Evolutionary conservation across 192 early-diverging fungal genomes (phyloP), one percentile per base, ranked within the genome.

Genomic region (Rhizophagus prolifer): DNA sequence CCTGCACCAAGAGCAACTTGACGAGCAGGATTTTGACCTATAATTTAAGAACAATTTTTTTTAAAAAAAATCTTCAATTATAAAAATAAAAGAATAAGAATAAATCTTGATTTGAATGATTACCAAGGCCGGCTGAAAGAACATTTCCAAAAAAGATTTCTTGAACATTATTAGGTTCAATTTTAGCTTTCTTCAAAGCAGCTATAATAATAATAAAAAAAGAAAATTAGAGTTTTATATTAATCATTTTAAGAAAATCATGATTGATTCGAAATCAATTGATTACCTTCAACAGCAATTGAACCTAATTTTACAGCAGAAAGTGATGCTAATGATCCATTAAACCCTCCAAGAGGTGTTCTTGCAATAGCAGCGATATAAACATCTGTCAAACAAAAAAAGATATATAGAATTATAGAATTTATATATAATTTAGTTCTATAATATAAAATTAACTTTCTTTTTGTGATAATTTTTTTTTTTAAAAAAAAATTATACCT

Each of bases 281-380:
- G 36, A 34, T 65, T 82, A 92, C 90, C 93, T 86, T 96, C 94
- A 85, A 97, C 91, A 30, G 95, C 96, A 72, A 93, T 79, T 60
- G 89, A 87, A 50, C 97, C 97, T 58, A 98, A 92, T 81, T 96
- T 86, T 58, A 86, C 83, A 38, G 97, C 96, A 26, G 89, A 81
- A 72, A 97, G 86, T 44, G 93, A 90, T 36, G 95, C 84, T 23
- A 98, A 88, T 3, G 93, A 92, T 23, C 97, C 96, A 63, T 92
- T 92, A 85, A 97, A 97, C 38, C 92, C 89, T 66, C 96, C 97
- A 73, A 97, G 87, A 50, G 97, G 94, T 7, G 97, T 98, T 81
- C 97, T 92, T 47, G 90, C 93, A 67, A 92, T 87, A 72, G 95
- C 92, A 67, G 94, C 93, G 82, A 98, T 96, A 80, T 94, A 98